Percentiles rank a stretch among this genome's conserved stretches.
phyloP scores from a whole-genome alignment of 2,329 filamentous ascomycete genomes.

The Hypoxylon sp. region DNA sequence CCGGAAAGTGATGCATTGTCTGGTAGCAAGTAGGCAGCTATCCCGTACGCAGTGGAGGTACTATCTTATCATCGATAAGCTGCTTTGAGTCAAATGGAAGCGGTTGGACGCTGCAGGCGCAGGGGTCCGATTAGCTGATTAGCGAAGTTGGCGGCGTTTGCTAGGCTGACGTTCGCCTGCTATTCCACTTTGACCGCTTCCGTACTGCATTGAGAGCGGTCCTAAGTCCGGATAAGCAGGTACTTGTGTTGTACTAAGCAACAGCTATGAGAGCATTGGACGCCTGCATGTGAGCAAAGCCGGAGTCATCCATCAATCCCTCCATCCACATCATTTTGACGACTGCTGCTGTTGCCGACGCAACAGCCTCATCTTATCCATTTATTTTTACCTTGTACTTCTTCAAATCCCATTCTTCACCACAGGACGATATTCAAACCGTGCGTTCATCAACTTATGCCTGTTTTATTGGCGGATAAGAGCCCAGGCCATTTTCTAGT shows the following conservation, averaged over 20 bases:
- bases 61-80: conserved; percentile 40
- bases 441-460: conserved; percentile 3
- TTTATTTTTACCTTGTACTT: conserved; percentile 30
- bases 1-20: conserved; percentile 7
- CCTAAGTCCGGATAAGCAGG: conserved; percentile 38
- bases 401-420: conserved; percentile 20
- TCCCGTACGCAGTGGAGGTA: conserved; percentile 9
- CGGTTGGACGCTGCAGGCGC: conserved; percentile 24
- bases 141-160: conserved; percentile 13
- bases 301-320: conserved; percentile 38
- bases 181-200: conserved; percentile 47
- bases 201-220: conserved; percentile 35
- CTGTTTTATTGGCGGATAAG: conserved; percentile 34
- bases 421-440: conserved; percentile 13
- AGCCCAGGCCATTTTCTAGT: conserved; percentile 11
- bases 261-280: conserved; percentile 27
- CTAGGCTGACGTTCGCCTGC: conserved; percentile 12
- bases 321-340: conserved; percentile 37
- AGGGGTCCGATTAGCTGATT: conserved; percentile 28
- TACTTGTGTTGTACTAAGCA: conserved; percentile 11
- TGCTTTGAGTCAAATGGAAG: conserved; percentile 26
- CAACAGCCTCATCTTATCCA: conserved; percentile 28
- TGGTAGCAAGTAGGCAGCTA: conserved; percentile 13
- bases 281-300: conserved; percentile 44
- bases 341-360: conserved; percentile 23